These are phyloP conservation scores for Grosmannia huntii DNA, from an alignment of 2,329 filamentous ascomycete species.

Conservation along the genomic window DNA sequence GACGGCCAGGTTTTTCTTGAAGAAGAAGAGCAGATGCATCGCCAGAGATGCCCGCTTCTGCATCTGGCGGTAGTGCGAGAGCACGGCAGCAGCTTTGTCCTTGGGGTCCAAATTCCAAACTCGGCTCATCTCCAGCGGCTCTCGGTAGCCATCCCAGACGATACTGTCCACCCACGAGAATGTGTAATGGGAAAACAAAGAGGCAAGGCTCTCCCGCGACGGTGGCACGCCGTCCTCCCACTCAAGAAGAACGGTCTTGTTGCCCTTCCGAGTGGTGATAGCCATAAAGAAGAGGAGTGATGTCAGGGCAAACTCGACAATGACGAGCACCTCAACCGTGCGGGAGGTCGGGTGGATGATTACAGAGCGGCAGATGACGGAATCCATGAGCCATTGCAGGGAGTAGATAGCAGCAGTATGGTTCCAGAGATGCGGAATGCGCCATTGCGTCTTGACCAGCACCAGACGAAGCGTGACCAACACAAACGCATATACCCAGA, in stretches of 20 bases:
- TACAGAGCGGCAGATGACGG: conserved; percentile 73
- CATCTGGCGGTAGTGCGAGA: conserved; percentile 71
- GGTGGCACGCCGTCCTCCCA: conserved; percentile 83
- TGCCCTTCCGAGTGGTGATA: conserved; percentile 76
- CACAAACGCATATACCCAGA: conserved; percentile 70
- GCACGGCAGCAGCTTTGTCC: conserved; percentile 73
- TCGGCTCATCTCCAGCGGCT: conserved; percentile 67
- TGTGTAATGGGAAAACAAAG: conserved; percentile 73
- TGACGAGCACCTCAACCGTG: conserved; percentile 49
- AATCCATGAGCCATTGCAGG: conserved; percentile 63
- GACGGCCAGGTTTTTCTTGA: conserved; percentile 59
- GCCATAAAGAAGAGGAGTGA: conserved; percentile 65
- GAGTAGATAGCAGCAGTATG: conserved; percentile 81
- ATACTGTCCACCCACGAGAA: conserved; percentile 88
- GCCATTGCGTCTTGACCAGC: conserved; percentile 51
- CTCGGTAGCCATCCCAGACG: conserved; percentile 77
- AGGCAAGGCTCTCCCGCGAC: conserved; percentile 75
- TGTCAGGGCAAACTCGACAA: conserved; percentile 62
- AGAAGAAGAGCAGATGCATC: conserved; percentile 73
- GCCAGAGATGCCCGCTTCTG: conserved; percentile 71
- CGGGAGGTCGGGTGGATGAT: conserved; percentile 62
- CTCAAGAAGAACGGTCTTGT: conserved; percentile 76
- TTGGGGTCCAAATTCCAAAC: conserved; percentile 86
- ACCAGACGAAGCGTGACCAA: conserved; percentile 62
- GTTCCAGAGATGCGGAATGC: conserved; percentile 70